Conservation (phyloP, 495 filamentous ascomycete species). For the Parathielavia hyrcaniae region DNA sequence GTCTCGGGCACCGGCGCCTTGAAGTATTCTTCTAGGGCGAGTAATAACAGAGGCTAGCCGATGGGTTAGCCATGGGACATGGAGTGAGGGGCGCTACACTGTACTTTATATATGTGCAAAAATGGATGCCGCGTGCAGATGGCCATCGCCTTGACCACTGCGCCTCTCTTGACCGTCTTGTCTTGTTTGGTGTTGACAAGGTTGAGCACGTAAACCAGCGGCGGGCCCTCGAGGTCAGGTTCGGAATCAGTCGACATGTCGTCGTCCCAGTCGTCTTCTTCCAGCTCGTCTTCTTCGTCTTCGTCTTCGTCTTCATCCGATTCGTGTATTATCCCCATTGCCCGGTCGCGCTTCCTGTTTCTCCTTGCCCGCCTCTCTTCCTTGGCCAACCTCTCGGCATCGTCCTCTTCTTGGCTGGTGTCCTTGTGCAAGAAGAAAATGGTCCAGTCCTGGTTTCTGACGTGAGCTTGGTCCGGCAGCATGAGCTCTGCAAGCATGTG, state of each 20-base stretch:
- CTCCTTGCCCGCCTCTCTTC: constrained; percentile 46
- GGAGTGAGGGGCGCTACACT: neutral
- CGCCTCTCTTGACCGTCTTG: constrained; percentile 82
- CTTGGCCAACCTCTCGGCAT: constrained; percentile 48
- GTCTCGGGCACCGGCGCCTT: constrained; percentile 85
- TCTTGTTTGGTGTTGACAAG: constrained; percentile 97
- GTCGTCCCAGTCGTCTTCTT: constrained; percentile 53
- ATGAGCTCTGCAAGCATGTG: constrained; percentile 97
- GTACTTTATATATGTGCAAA: constrained; percentile 94
- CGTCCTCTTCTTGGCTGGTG: constrained; percentile 70
- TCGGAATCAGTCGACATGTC: constrained; percentile 52
- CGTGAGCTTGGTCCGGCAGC: constrained; percentile 95
- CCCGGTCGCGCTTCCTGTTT: constrained; percentile 41
- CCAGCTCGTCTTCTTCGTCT: constrained; percentile 38
- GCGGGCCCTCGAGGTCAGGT: constrained; percentile 68
- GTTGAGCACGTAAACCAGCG: constrained; percentile 96
- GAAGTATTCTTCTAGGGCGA: constrained; percentile 98
- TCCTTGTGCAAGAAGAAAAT: constrained; percentile 99
- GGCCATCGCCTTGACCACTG: constrained; percentile 98
- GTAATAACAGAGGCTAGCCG: constrained; percentile 72
- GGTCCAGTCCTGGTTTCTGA: constrained; percentile 95
- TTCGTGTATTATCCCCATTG: constrained; percentile 50
- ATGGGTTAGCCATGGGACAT: neutral
- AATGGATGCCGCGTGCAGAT: constrained; percentile 99
- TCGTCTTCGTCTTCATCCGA: constrained; percentile 45